Evolutionary conservation across 352 stramenopile genomes (phyloP).

Genomic region (Peronospora farinosa): DNA sequence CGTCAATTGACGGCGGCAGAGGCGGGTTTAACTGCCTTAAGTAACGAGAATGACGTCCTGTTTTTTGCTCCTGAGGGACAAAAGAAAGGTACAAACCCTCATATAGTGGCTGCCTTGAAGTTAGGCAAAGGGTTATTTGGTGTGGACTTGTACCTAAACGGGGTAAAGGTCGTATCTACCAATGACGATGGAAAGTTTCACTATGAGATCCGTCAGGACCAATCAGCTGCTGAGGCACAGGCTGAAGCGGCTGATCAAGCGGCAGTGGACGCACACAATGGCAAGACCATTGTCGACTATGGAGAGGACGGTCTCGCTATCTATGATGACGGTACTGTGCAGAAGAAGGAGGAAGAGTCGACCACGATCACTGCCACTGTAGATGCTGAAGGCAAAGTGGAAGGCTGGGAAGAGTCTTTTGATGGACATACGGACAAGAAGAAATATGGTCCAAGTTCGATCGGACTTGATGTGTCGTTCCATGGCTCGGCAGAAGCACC

Average conservation of each 20-base stretch:
- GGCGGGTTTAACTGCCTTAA: conserved; percentile 25
- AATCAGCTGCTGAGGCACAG: conserved; percentile 26
- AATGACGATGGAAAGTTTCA: conserved; percentile 68
- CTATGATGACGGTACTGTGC: conserved; percentile 91
- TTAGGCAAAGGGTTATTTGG: conserved; percentile 36
- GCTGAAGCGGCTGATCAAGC: conserved; percentile 24
- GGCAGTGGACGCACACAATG: conserved; percentile 68
- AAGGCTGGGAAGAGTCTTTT: conserved; percentile 94
- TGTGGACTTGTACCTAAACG: conserved; percentile 63
- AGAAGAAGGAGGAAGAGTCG: conserved; percentile 50
- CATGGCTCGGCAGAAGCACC: conserved; percentile 41
- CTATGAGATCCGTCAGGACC: conserved; percentile 74
- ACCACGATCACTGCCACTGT: conserved; percentile 11
- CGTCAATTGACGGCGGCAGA: conserved; percentile 31
- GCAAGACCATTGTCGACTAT: conserved; percentile 94
- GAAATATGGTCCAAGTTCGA: conserved; percentile 85
- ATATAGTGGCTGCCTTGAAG: conserved; percentile 49
- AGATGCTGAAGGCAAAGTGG: conserved; percentile 42
- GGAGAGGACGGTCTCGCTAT: conserved; percentile 96
- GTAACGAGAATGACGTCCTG: conserved; percentile 22
- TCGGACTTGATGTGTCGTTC: conserved; percentile 96
- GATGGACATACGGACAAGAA: conserved; percentile 87
- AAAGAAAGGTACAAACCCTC: neutral
- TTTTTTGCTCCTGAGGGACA: conserved; percentile 32
- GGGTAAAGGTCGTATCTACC: conserved; percentile 54